These are phyloP conservation scores for Vanderwaltozyma verrucispora DNA, from an alignment of 805 yeast genomes.

Conservation along the genomic window DNA sequence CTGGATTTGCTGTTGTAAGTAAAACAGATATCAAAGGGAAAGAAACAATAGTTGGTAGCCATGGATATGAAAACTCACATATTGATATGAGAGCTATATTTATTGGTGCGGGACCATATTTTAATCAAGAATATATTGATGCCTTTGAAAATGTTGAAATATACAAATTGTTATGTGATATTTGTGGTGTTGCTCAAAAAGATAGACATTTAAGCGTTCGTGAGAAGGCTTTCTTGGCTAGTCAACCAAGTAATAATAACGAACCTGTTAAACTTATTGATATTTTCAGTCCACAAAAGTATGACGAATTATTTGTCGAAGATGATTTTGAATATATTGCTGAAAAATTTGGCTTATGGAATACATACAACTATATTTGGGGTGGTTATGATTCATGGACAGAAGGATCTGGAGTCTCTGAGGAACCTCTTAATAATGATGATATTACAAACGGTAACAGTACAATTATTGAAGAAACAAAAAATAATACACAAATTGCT, in stretches of 20 bases:
- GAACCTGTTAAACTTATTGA: slow-evolving; percentile 2
- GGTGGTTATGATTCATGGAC: slow-evolving; percentile 6
- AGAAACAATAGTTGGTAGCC: slow-evolving; percentile 45
- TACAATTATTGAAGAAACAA: slow-evolving; percentile 7
- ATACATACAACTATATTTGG: slow-evolving; percentile 18
- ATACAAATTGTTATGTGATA: slow-evolving; percentile 64
- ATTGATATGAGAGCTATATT: slow-evolving; percentile 78
- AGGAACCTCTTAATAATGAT: neutral
- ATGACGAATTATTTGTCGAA: slow-evolving; percentile 38
- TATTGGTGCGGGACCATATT: slow-evolving; percentile 73
- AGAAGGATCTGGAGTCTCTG: slow-evolving; percentile 2
- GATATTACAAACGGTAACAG: neutral
- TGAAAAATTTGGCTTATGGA: slow-evolving; percentile 8
- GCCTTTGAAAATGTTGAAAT: slow-evolving; percentile 70
- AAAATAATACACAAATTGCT: neutral
- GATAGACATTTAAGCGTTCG: slow-evolving; percentile 38
- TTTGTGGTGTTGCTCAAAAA: slow-evolving; percentile 38
- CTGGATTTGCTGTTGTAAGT: slow-evolving; percentile 70
- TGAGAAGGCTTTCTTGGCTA: slow-evolving; percentile 25
- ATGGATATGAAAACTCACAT: slow-evolving; percentile 74
- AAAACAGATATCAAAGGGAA: slow-evolving; percentile 30
- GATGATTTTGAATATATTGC: slow-evolving; percentile 30
- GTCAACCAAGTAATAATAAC: neutral
- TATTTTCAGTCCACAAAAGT: neutral
- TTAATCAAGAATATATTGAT: slow-evolving; percentile 29